Conservation (phyloP, 148 eudicot species). For the Rhododendron vialii region DNA sequence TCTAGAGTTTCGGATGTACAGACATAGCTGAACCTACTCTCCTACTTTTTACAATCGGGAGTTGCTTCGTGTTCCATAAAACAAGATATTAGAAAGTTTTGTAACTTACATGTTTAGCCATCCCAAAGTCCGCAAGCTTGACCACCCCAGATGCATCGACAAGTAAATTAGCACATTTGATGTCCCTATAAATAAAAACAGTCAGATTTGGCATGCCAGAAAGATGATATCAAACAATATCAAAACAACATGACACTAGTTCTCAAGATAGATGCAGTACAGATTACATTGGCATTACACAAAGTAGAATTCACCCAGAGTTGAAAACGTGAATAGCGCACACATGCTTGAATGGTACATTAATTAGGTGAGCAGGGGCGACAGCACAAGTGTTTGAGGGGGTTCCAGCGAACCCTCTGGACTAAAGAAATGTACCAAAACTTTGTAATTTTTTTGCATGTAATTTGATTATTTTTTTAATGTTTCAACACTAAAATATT, state of each 20-base stretch:
- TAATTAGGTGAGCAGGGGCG: background rate
- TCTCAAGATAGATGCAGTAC: background rate
- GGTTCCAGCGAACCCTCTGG: background rate
- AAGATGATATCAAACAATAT: background rate
- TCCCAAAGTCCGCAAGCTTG: slow-evolving; percentile 98
- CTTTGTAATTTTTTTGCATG: background rate
- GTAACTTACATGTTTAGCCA: slow-evolving; percentile 84
- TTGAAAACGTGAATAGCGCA: background rate
- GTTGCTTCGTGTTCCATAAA: background rate
- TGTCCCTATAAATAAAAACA: slow-evolving; percentile 52
- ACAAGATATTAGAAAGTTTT: background rate
- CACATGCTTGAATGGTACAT: background rate
- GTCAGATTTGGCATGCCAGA: slow-evolving; percentile 4
- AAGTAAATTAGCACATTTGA: slow-evolving; percentile 94
- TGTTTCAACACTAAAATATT: background rate
- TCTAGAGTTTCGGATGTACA: background rate
- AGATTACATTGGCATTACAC: background rate
- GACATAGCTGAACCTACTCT: background rate
- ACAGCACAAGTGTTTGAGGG: background rate
- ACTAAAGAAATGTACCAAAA: background rate
- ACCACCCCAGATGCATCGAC: slow-evolving; percentile 92
- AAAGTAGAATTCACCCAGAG: background rate
- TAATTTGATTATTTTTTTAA: no score
- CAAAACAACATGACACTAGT: background rate
- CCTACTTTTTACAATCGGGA: background rate